A percentile compares a stretch with the other conserved stretches of the same genome.
Conservation (phyloP, 164 flowering plant species). For the Aristolochia contorta region DNA sequence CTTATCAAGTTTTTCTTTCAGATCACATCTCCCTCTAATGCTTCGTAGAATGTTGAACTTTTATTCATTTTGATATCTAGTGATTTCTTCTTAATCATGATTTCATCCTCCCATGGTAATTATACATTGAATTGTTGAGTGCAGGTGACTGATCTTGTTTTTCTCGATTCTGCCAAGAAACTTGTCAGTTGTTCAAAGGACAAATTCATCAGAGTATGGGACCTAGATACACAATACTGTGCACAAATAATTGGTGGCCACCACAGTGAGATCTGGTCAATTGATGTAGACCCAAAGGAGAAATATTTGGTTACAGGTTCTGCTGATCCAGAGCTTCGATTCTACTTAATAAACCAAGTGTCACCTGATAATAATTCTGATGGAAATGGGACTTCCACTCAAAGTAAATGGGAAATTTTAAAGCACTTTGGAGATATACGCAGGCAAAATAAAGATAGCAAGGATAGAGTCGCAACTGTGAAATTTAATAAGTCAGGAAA, state of each 20-base stretch:
- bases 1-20: no score
- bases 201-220: constrained; percentile 92
- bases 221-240: constrained; percentile 89
- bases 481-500: constrained; percentile 72
- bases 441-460: constrained; percentile 69
- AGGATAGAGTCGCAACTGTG: constrained; percentile 78
- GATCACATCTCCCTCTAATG: no score
- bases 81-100: no score
- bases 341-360: constrained; percentile 57
- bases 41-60: no score
- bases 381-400: constrained; percentile 18
- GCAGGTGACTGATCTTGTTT: constrained; percentile 91
- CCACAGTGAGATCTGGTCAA: constrained; percentile 97
- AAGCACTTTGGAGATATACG: constrained; percentile 73
- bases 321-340: constrained; percentile 72
- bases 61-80: no score
- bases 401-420: constrained; percentile 66
- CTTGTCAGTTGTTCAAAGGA: constrained; percentile 93
- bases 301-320: constrained; percentile 83
- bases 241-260: constrained; percentile 90
- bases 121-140: constrained; percentile 6
- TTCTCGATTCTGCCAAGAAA: constrained; percentile 74
- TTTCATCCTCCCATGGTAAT: no score
- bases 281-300: constrained; percentile 69
- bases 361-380: constrained; percentile 20